phyloP scores from a whole-genome alignment of 257 asterid genomes.

The Jasminum sambac region DNA sequence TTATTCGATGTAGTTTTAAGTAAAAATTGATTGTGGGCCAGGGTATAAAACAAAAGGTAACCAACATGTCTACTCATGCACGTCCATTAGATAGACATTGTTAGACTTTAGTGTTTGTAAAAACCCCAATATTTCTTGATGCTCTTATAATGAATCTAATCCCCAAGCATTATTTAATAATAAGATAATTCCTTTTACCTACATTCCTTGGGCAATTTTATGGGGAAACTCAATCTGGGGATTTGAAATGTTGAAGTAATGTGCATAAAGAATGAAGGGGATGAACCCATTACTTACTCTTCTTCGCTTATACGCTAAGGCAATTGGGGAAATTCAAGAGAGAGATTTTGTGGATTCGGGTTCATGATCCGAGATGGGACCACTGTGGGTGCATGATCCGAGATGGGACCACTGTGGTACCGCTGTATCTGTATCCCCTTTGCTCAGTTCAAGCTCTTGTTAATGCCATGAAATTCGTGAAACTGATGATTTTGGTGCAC shows the following conservation, averaged over 20 bases:
- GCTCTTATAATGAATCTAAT: slow-evolving; percentile 21
- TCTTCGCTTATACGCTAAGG: slow-evolving; percentile 53
- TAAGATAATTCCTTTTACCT: slow-evolving; percentile 16
- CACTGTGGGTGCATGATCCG: slow-evolving; percentile 10
- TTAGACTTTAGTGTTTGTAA: slow-evolving; percentile 54
- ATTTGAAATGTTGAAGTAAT: slow-evolving; percentile 27
- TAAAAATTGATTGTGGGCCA: slow-evolving; percentile 10
- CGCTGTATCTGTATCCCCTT: not conserved
- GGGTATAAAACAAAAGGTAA: slow-evolving; percentile 20
- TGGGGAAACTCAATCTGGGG: slow-evolving; percentile 47
- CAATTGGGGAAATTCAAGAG: slow-evolving; percentile 11
- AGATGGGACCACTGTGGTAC: slow-evolving; percentile 21
- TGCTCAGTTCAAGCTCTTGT: not conserved
- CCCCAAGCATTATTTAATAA: slow-evolving; percentile 14
- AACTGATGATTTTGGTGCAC: no score
- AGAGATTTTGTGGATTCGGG: not conserved
- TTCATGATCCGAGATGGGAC: slow-evolving; percentile 21
- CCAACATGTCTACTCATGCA: slow-evolving; percentile 27
- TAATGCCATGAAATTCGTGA: no score
- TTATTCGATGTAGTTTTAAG: no score
- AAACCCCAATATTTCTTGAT: slow-evolving; percentile 30
- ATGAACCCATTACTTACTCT: slow-evolving; percentile 13
- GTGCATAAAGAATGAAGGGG: slow-evolving; percentile 15
- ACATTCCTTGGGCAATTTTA: slow-evolving; percentile 37
- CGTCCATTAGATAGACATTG: slow-evolving; percentile 31